Conservation (phyloP, 75 land plant species). For the Pinus taeda region DNA sequence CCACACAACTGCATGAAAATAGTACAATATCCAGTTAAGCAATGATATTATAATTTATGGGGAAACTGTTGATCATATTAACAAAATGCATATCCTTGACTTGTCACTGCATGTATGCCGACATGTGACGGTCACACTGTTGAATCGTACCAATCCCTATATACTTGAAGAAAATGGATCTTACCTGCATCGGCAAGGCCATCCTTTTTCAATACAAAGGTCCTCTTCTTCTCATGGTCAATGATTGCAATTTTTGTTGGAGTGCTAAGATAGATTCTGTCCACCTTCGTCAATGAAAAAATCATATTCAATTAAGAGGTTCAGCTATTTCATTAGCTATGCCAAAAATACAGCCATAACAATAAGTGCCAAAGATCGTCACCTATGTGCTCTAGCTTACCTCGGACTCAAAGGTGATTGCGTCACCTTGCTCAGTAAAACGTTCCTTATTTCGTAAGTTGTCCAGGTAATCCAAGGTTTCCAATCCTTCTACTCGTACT, state of each 20-base stretch:
- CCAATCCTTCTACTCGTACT: slow-evolving; percentile 67
- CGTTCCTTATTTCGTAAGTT: slow-evolving; percentile 39
- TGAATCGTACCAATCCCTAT: not conserved
- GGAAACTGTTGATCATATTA: not conserved
- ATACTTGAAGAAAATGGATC: slow-evolving; percentile 3
- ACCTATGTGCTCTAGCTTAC: slow-evolving; percentile 14
- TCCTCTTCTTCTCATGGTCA: slow-evolving; percentile 76
- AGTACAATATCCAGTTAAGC: not conserved
- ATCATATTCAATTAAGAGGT: slow-evolving; percentile 6
- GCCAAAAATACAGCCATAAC: not conserved
- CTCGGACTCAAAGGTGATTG: slow-evolving; percentile 67
- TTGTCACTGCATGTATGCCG: not conserved
- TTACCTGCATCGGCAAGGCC: slow-evolving; percentile 78
- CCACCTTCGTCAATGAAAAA: slow-evolving; percentile 28
- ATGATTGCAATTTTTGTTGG: slow-evolving; percentile 64
- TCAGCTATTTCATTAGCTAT: not conserved
- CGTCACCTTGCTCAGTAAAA: slow-evolving; percentile 74
- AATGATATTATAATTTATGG: not conserved
- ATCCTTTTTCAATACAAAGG: slow-evolving; percentile 66
- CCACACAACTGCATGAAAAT: slow-evolving; percentile 43
- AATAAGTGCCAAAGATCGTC: not conserved
- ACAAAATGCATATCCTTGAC: not conserved
- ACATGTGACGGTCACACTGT: not conserved
- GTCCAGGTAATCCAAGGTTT: slow-evolving; percentile 56
- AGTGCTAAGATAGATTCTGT: slow-evolving; percentile 56